Conservation (phyloP, 2,329 filamentous ascomycete species). For the Fusarium circinatum region DNA sequence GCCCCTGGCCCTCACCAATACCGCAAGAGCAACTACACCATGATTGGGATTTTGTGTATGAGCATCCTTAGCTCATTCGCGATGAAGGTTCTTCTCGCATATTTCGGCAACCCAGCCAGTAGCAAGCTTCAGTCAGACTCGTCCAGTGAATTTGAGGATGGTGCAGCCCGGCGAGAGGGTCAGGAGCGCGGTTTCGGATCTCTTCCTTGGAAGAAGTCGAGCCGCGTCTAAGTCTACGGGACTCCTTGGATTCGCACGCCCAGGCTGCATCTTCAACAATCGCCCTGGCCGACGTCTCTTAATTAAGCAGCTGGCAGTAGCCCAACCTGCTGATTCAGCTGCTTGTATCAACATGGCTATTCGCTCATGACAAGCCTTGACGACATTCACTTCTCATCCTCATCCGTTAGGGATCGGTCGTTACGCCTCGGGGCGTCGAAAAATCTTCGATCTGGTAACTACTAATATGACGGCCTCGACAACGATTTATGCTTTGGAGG, state of each 20-base stretch:
- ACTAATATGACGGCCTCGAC: slow-evolving; percentile 45
- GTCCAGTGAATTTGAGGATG: slow-evolving; percentile 64
- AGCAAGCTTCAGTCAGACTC: slow-evolving; percentile 56
- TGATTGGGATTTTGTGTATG: slow-evolving; percentile 84
- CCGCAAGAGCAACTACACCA: slow-evolving; percentile 84
- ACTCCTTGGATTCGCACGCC: not conserved
- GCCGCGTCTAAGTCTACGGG: slow-evolving; percentile 37
- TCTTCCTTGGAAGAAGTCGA: slow-evolving; percentile 48
- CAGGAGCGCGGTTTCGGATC: slow-evolving; percentile 68
- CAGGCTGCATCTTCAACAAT: slow-evolving; percentile 47
- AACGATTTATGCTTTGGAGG: slow-evolving; percentile 54
- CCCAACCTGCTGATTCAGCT: slow-evolving; percentile 51
- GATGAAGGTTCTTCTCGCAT: slow-evolving; percentile 74
- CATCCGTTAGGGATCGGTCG: not conserved
- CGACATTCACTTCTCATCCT: slow-evolving; percentile 28
- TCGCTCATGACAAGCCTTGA: slow-evolving; percentile 7
- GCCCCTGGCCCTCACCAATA: slow-evolving; percentile 75
- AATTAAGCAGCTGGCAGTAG: slow-evolving; percentile 41
- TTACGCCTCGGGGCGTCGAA: not conserved
- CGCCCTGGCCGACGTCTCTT: slow-evolving; percentile 10
- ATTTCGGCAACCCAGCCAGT: slow-evolving; percentile 65
- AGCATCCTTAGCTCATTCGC: slow-evolving; percentile 78
- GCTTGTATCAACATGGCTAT: slow-evolving; percentile 23
- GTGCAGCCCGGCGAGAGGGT: slow-evolving; percentile 67
- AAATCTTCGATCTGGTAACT: not conserved